Evolutionary conservation across 2,329 filamentous ascomycete species (phyloP).

Genomic region (Arthrobotrys sphaeroides): DNA sequence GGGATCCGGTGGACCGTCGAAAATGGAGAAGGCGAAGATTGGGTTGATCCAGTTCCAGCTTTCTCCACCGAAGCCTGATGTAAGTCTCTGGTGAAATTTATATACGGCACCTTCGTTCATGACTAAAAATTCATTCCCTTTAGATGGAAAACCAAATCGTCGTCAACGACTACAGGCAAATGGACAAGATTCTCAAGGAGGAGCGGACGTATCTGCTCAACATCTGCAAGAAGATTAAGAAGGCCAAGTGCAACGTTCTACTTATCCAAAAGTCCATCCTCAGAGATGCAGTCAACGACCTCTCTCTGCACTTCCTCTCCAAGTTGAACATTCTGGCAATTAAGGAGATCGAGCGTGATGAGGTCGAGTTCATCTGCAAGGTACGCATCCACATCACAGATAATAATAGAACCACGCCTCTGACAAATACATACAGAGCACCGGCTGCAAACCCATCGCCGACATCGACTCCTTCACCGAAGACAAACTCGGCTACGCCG

Average conservation of each 20-base stretch:
- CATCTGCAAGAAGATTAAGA: slow-evolving; percentile 99
- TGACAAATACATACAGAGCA: slow-evolving; percentile 67
- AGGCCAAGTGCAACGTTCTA: slow-evolving; percentile 98
- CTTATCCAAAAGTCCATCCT: slow-evolving; percentile 99
- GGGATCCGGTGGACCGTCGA: slow-evolving; percentile 85
- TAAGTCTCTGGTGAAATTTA: slow-evolving; percentile 63
- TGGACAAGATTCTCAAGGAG: slow-evolving; percentile 99
- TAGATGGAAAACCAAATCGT: slow-evolving; percentile 99
- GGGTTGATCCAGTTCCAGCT: slow-evolving; percentile 98
- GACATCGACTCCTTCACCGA: slow-evolving; percentile 99
- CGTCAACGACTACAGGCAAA: slow-evolving; percentile 99
- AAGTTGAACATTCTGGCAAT: slow-evolving; percentile 94
- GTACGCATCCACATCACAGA: slow-evolving; percentile 23
- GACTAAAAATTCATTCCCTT: slow-evolving; percentile 56
- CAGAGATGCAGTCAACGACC: slow-evolving; percentile 95
- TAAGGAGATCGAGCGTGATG: slow-evolving; percentile 98
- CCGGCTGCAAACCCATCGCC: slow-evolving; percentile 97
- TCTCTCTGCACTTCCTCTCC: slow-evolving; percentile 95
- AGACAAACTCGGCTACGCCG: slow-evolving; percentile 93
- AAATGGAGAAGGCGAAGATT: slow-evolving; percentile 98
- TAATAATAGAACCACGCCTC: neutral
- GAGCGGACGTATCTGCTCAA: slow-evolving; percentile 97
- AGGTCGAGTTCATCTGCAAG: slow-evolving; percentile 99
- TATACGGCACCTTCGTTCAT: neutral
- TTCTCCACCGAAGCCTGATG: slow-evolving; percentile 95